phyloP scores from a whole-genome alignment of 1,284 basidiomycete genomes.

The Polyporus tsugae region DNA sequence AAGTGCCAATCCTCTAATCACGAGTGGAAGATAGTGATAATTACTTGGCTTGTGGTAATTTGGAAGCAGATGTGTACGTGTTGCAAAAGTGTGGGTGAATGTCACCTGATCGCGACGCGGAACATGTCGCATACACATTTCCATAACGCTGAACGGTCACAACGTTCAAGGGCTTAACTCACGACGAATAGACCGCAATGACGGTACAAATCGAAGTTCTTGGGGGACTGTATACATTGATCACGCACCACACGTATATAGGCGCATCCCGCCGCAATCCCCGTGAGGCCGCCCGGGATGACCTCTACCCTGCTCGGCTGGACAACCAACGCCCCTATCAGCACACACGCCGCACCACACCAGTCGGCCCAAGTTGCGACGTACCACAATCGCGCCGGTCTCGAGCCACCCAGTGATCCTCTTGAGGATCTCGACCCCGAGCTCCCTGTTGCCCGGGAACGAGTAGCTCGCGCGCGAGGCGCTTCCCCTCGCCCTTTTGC shows the following conservation, averaged over 20 bases:
- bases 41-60: too few species aligned
- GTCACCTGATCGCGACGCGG: too few species aligned
- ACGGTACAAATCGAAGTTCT: too few species aligned
- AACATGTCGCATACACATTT: too few species aligned
- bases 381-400: constrained; percentile 19
- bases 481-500: constrained; percentile 24
- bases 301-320: constrained; percentile 43
- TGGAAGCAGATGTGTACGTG: too few species aligned
- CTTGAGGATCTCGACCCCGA: constrained; percentile 15
- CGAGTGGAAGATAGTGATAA: too few species aligned
- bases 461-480: constrained; percentile 7
- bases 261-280: constrained; percentile 36
- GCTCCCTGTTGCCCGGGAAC: not conserved
- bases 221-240: not conserved
- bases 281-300: constrained; percentile 38
- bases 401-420: constrained; percentile 20
- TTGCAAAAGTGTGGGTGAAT: too few species aligned
- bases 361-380: not conserved
- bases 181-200: too few species aligned
- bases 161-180: too few species aligned
- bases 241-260: not conserved
- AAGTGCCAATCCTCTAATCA: too few species aligned
- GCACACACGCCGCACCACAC: not conserved
- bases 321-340: not conserved
- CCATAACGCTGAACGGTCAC: too few species aligned